Evolutionary conservation across 768 basidiomycete species (phyloP).

Genomic region (Saitozyma podzolica): DNA sequence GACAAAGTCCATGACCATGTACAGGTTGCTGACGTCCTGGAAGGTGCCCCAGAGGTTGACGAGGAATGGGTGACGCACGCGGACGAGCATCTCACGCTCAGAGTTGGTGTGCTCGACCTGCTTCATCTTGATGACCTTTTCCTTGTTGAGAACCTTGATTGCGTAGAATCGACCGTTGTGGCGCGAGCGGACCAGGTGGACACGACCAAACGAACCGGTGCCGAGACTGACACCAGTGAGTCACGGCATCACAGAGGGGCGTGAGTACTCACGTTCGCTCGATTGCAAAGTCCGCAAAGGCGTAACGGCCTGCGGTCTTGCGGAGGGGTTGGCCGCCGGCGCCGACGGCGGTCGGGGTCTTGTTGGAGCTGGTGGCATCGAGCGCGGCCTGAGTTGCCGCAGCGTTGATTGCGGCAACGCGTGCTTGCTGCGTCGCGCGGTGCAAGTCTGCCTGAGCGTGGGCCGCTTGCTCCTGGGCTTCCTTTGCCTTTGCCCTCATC

Average conservation of each 20-base stretch:
- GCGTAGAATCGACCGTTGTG: constrained; percentile 96
- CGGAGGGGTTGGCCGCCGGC: constrained; percentile 32
- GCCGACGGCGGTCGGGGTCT: constrained; percentile 13
- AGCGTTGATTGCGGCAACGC: constrained; percentile 51
- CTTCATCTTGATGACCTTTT: constrained; percentile 73
- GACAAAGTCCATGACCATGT: constrained; percentile 56
- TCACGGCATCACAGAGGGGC: background rate
- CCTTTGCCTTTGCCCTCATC: constrained; percentile 49
- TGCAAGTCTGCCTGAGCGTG: constrained; percentile 48
- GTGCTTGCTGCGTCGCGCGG: constrained; percentile 50
- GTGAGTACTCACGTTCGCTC: constrained; percentile 48
- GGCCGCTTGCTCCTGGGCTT: constrained; percentile 51
- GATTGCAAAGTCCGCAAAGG: constrained; percentile 49
- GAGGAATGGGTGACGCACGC: constrained; percentile 62
- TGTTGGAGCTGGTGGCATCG: constrained; percentile 24
- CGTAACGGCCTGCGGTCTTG: constrained; percentile 51
- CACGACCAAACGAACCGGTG: constrained; percentile 53
- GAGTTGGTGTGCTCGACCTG: constrained; percentile 55
- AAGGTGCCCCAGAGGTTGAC: constrained; percentile 90
- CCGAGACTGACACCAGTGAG: constrained; percentile 35
- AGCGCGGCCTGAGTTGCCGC: constrained; percentile 50
- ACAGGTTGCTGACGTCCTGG: constrained; percentile 52
- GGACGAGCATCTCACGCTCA: constrained; percentile 54
- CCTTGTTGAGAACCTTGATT: constrained; percentile 90
- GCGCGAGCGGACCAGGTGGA: constrained; percentile 70